Base-by-base conservation (phyloP, 1,284 basidiomycete species). In the Austroboletus olivaceoglutinosus region DNA sequence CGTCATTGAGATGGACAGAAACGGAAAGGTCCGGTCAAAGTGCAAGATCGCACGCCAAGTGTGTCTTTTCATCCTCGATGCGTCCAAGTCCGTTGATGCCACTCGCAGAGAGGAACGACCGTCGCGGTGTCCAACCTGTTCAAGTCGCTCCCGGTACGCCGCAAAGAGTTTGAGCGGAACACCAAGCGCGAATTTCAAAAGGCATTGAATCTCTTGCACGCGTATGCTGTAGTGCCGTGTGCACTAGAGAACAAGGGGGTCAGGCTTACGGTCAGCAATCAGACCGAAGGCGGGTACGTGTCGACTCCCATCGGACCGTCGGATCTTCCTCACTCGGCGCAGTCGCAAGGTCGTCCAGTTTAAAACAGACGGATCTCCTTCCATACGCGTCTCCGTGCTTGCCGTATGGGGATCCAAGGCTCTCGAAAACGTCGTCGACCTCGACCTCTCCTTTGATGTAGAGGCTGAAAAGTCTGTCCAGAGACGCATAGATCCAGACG, bases 111-210 rank as follows among this genome's bases (percentile, higher is more conserved):
- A 50, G 97, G 97, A 1, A 98, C 96, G 0, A 97, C 94, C 0
- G 79, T 97, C 18, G 76, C 76, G 0, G 71, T 98, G 3, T 76
- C 80, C 0, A 82, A 84, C 11, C 76, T 98, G 4, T 98, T 99
- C 71, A 72, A 76, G 10, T 79, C 87, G 0, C 77, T 98, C 0
- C 93, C 97, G 0, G 97, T 99, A 3, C 82, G 97, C 3, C 77
- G 93, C 8, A 95, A 95, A 64, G 96, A 98, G 63, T 82, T 98
- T 42, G 87, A 94, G 63, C 81, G 91, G 51, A 95, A 96, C 57
- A 76, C 81, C 5, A 98, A 97, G 68, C 83, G 94, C 38, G 95
- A 99, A 63, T 96, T 89, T 64, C 83, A 83, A 4, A 97, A 97
- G 63, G 88, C 91, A 0, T 71, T 98, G 33, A 77, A 80, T 10